Base-by-base conservation (phyloP, 176 grass and related monocot genomes). In the Carex parvula region DNA sequence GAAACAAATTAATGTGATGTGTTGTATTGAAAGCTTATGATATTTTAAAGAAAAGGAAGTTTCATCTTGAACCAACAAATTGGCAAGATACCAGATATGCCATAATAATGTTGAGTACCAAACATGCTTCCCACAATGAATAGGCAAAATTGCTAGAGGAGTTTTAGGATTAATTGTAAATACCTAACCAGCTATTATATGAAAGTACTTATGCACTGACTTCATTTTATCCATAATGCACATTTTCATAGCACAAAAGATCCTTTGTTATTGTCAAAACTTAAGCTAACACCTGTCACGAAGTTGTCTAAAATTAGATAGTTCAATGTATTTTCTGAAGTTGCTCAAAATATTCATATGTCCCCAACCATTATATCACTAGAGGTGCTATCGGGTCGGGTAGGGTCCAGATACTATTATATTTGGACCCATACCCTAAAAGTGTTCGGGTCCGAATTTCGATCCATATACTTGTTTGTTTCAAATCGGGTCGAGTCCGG, bases 1-100 rank as follows among this genome's bases (percentile, higher is more conserved):
- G 8, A 65, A 52, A 83, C 13, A 83, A 83, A 66, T 65, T 35
- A 83, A 17, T 8, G 18, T 24, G 41, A 66, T 48, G 80, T 66
- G 15, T 39, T 41, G 26, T 18, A 70, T 70, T 70, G 66, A 16
- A 70, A 15, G 63, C 24, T 70, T 41, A 41, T 41, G 6, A 41
- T 7, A 41, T 17, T 41, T 5, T 18, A 41, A 8, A 41, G 15
- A 41, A 2, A 59, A 32, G 33, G 4, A 2, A 60, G 18, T n/a
- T 39, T 69, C 33, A 69, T 69, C 16, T 41, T 17, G 15, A 41
- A 69, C 65, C 15, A 20, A 61, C 22, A 61, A 22, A 61, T 39
- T 17, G 32, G 32, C 30, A 26, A 53, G 14, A 54, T 54, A 75
- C 46, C 71, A 54, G 46, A 75, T 8, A 54, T 29, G 22, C 13